Evolutionary conservation across 345 rosid species (phyloP).

Genomic region (Mallotus nudiflorus): DNA sequence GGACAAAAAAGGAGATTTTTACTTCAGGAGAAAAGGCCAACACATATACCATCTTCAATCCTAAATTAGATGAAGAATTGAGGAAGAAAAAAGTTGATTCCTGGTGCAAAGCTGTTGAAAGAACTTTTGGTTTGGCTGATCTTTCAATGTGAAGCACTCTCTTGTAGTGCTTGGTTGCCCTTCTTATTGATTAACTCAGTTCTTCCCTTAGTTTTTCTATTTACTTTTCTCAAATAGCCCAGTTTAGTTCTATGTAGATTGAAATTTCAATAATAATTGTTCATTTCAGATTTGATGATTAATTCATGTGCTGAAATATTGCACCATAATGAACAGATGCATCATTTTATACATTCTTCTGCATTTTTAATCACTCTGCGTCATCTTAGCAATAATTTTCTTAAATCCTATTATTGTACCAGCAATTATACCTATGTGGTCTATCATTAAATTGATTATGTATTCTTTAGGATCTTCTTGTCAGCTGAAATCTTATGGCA

Average conservation of each 20-base stretch:
- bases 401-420: too few relatives aligned
- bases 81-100: slow-evolving; percentile 78
- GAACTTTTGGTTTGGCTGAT: slow-evolving; percentile 74
- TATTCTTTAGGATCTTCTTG: too few relatives aligned
- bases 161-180: background rate
- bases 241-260: background rate
- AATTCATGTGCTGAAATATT: background rate
- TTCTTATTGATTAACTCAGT: background rate
- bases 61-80: slow-evolving; percentile 39
- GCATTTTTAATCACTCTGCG: too few relatives aligned
- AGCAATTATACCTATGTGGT: too few relatives aligned
- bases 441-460: too few relatives aligned
- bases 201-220: background rate
- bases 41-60: slow-evolving; percentile 51
- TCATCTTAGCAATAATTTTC: too few relatives aligned
- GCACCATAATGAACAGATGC: background rate
- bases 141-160: slow-evolving; percentile 44
- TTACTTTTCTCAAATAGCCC: too few relatives aligned
- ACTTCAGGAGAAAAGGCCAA: slow-evolving; percentile 45
- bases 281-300: slow-evolving; percentile 1
- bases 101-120: slow-evolving; percentile 86
- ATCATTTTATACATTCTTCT: background rate
- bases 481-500: too few relatives aligned
- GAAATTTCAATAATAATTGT: slow-evolving; percentile 1
- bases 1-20: slow-evolving; percentile 73